These are phyloP conservation scores for Amylocystis lapponica DNA, from an alignment of 768 basidiomycete species.

Conservation along the genomic window DNA sequence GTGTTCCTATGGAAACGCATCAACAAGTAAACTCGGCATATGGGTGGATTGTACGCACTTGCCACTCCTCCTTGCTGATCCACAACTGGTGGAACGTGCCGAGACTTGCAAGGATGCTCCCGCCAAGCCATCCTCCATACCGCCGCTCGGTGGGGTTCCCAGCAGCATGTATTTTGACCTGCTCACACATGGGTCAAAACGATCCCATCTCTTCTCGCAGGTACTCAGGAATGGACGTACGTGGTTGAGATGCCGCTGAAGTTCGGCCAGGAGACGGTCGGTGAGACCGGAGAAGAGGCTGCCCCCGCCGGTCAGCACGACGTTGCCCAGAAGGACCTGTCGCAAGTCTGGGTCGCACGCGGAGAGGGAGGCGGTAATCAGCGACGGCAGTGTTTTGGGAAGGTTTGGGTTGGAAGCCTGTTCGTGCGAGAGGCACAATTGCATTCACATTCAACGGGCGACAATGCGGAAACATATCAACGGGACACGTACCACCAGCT, in stretches of 20 bases:
- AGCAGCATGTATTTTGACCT: constrained; percentile 91
- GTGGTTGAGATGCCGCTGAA: constrained; percentile 69
- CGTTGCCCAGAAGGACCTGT: constrained; percentile 83
- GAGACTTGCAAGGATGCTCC: constrained; percentile 88
- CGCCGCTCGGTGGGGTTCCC: constrained; percentile 86
- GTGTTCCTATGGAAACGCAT: constrained; percentile 51
- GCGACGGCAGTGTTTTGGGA: constrained; percentile 68
- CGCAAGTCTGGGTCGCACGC: constrained; percentile 91
- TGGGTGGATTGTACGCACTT: constrained; percentile 61
- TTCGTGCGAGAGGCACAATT: neutral
- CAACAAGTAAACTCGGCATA: neutral
- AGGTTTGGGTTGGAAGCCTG: constrained; percentile 56
- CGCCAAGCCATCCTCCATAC: constrained; percentile 94
- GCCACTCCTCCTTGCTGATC: constrained; percentile 93
- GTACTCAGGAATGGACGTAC: constrained; percentile 45
- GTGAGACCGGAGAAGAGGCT: constrained; percentile 80
- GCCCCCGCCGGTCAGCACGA: constrained; percentile 94
- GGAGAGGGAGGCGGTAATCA: constrained; percentile 74
- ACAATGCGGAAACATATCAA: neutral
- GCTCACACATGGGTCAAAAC: constrained; percentile 10
- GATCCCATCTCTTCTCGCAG: neutral
- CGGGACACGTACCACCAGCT: constrained; percentile 20
- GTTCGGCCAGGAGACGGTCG: constrained; percentile 76
- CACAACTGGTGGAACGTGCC: constrained; percentile 98
- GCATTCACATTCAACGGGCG: neutral